Evolutionary conservation across 1,284 basidiomycete species (phyloP).

Genomic region (Heterobasidion occidentale): DNA sequence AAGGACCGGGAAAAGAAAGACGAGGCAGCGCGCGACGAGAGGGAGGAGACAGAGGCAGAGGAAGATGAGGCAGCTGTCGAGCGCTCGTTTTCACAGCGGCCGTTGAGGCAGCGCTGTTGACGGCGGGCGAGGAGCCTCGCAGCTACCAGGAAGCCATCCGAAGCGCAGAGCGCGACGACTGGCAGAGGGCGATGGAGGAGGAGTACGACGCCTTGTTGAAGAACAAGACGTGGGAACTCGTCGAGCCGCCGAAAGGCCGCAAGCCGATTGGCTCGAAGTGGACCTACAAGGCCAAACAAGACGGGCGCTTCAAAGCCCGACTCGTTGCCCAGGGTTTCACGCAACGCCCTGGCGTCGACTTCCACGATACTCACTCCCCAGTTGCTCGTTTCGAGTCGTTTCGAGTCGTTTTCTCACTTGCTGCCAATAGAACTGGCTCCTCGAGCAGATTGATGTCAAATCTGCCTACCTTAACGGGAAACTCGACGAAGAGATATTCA

Average conservation of each 20-base stretch:
- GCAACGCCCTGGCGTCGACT: constrained; percentile 22
- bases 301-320: constrained; percentile 3
- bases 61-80: too few species aligned
- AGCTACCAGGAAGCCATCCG: not conserved
- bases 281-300: not conserved
- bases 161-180: not conserved
- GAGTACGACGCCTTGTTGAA: not conserved
- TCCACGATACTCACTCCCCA: constrained; percentile 10
- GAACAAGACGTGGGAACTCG: not conserved
- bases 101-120: not conserved
- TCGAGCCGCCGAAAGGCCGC: not conserved
- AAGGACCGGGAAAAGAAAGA: too few species aligned
- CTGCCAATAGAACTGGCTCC: constrained; percentile 14
- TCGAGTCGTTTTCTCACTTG: constrained; percentile 17
- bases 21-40: not conserved
- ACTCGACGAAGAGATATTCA: constrained; percentile 14
- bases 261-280: not conserved
- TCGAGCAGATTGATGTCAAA: constrained; percentile 21
- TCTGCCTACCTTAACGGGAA: constrained; percentile 18
- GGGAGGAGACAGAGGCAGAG: not conserved
- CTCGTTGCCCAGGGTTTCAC: not conserved
- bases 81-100: not conserved
- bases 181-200: not conserved
- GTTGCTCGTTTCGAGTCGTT: constrained; percentile 19
- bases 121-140: not conserved